Evolutionary conservation across 768 basidiomycete genomes (phyloP).

Genomic region (Stropharia rugosoannulata): DNA sequence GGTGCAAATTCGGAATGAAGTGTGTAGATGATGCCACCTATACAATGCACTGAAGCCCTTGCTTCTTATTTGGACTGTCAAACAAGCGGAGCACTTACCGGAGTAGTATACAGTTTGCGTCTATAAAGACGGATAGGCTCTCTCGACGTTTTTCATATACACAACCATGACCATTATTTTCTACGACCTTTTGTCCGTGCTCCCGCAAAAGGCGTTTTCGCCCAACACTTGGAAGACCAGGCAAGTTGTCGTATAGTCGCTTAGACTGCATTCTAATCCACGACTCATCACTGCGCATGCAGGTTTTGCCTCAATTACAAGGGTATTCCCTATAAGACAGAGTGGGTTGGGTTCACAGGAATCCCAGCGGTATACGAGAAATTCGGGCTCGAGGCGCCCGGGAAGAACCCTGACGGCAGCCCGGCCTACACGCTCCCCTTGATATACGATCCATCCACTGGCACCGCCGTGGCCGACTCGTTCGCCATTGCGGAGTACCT

Average conservation of each 20-base stretch:
- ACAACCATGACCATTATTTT: neutral
- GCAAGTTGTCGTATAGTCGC: neutral
- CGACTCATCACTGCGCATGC: neutral
- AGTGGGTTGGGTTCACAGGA: neutral
- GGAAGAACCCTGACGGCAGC: neutral
- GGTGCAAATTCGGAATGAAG: no score
- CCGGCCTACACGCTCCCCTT: neutral
- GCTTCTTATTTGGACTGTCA: no score
- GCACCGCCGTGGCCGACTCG: neutral
- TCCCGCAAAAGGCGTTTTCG: neutral
- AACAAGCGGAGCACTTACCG: no score
- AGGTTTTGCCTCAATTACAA: neutral
- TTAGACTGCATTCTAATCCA: neutral
- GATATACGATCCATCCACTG: neutral
- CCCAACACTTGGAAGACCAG: neutral
- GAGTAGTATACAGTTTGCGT: no score
- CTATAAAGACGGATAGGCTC: no score
- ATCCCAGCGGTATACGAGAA: neutral
- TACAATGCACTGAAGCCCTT: no score
- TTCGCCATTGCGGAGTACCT: constrained; percentile 9
- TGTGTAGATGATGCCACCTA: no score
- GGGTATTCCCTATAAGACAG: neutral
- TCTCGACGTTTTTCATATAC: no score
- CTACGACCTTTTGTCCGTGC: neutral
- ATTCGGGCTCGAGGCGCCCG: neutral